Evolutionary conservation across 2,329 filamentous ascomycete species (phyloP), one percentile per base, ranked within the genome.

Genomic region (Boeremia exigua): DNA sequence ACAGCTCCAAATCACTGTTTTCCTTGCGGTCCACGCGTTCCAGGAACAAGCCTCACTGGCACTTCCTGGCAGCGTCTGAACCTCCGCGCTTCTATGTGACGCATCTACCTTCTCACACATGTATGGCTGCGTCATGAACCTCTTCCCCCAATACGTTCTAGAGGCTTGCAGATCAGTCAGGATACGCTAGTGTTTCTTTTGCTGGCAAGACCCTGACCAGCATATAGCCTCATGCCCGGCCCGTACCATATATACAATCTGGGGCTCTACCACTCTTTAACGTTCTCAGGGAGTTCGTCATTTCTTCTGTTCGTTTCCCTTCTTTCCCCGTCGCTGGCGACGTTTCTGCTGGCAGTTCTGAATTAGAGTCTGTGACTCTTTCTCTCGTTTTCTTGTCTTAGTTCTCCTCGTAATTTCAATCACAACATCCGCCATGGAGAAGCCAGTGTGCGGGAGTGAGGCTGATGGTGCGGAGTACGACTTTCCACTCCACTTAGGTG

Each of bases 401-500:
- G 19, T 23, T 38, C 46, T 60, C 50, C 51, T 61, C 46, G 56
- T 66, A 61, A 52, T 59, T 32, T 40, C 27, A 29, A 25, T 58
- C 50, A 68, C 54, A 19, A 72, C 72, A 66, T 40, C 64, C 39
- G 61, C 59, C 33, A 68, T 60, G 61, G 68, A 69, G 51, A 75
- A 75, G 60, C 73, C 73, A 15, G 29, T 49, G 19, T 76, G 73
- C 54, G 73, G 71, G 14, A 72, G 70, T 48, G 67, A 69, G 17
- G 59, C 48, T 9, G 64, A 69, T 50, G 60, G 42, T 34, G 69
- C 63, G n/a, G 63, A 36, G 1, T 76, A 75, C 39, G 72, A 76
- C 45, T 69, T 76, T 37, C 70, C 73, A 27, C 62, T 77, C 32
- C 74, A 77, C 56, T 69, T 77, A 39, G 70, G 66, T 53, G 75